These are phyloP conservation scores for Phyllosticta citribraziliensis DNA, from an alignment of 2,329 filamentous ascomycete species.

Conservation along the genomic window DNA sequence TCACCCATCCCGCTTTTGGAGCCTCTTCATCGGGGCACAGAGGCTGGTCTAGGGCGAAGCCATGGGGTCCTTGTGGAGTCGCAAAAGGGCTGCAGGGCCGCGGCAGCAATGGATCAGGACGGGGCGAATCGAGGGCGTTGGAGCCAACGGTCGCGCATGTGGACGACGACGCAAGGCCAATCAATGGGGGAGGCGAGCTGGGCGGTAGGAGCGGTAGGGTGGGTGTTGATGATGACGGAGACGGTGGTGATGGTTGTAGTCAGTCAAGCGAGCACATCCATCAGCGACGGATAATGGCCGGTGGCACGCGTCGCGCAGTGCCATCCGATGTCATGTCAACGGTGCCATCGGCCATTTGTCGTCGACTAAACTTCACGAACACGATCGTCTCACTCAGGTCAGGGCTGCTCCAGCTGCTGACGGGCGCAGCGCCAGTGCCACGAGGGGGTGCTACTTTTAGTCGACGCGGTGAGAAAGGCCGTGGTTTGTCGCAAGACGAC, in stretches of 20 bases:
- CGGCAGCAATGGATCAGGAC: background rate
- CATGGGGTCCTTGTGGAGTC: constrained; percentile 14
- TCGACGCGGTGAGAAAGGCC: background rate
- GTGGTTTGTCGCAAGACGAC: background rate
- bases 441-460: background rate
- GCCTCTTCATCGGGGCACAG: constrained; percentile 23
- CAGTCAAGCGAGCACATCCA: background rate
- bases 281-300: background rate
- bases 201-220: too few relatives aligned
- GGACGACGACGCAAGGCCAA: background rate
- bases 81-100: constrained; percentile 2
- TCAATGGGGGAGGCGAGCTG: too few relatives aligned
- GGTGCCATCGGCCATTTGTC: too few relatives aligned
- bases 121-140: background rate
- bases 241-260: background rate
- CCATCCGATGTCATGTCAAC: background rate
- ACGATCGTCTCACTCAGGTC: too few relatives aligned
- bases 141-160: constrained; percentile 5
- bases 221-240: background rate
- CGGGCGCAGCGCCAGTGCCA: background rate
- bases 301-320: background rate
- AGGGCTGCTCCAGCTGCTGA: background rate
- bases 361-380: too few relatives aligned
- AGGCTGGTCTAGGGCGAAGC: constrained; percentile 12
- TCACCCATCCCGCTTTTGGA: constrained; percentile 29